Evolutionary conservation across 1,284 basidiomycete genomes (phyloP).

Genomic region (Trametes pubescens): DNA sequence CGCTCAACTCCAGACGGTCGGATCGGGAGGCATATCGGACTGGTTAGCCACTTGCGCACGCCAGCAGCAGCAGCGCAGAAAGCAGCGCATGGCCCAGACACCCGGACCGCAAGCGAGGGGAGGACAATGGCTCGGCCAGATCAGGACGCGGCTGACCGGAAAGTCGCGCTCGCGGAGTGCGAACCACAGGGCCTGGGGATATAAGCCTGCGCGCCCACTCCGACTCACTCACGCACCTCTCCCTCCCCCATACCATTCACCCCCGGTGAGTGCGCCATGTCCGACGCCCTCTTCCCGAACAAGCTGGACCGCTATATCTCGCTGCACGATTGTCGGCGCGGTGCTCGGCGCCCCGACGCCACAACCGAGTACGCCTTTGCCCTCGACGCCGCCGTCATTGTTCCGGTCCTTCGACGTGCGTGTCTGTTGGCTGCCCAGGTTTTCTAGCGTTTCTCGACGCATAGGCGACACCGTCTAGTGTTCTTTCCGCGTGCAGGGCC

Average conservation of each 20-base stretch:
- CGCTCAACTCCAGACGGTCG: too few relatives aligned
- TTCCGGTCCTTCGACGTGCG: too few relatives aligned
- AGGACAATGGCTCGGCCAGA: conserved; percentile 8
- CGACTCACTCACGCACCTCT: not conserved
- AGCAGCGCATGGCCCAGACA: not conserved
- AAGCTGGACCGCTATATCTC: not conserved
- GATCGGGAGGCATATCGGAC: too few relatives aligned
- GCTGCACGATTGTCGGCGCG: too few relatives aligned
- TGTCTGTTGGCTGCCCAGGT: too few relatives aligned
- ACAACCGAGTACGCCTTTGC: too few relatives aligned
- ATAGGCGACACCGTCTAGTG: too few relatives aligned
- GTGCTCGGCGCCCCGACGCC: too few relatives aligned
- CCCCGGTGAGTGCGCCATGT: not conserved
- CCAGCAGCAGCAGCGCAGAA: not conserved
- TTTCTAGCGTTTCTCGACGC: too few relatives aligned
- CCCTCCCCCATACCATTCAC: not conserved
- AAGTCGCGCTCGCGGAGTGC: conserved; percentile 10
- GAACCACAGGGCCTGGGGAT: conserved; percentile 6
- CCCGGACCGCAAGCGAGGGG: not conserved
- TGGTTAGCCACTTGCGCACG: too few relatives aligned
- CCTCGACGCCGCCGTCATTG: too few relatives aligned
- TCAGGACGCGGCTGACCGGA: conserved; percentile 8
- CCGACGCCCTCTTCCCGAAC: not conserved
- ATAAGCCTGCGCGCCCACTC: conserved; percentile 1
- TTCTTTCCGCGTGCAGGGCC: too few relatives aligned